Evolutionary conservation across 2,329 filamentous ascomycete genomes (phyloP).

Genomic region (Colletotrichum sansevieriae): DNA sequence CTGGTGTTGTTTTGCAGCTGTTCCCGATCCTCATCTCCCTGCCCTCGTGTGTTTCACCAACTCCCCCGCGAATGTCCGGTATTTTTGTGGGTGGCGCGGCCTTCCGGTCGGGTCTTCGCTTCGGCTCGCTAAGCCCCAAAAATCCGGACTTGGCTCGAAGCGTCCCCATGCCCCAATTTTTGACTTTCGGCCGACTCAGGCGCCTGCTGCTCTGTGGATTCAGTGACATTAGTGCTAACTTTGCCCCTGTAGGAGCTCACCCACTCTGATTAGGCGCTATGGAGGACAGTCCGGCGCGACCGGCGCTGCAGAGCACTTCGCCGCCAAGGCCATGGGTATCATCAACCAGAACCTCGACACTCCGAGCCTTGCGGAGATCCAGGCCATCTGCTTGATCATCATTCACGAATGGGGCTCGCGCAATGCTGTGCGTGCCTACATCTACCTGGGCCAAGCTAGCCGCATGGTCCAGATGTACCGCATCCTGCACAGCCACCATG

Average conservation of each 20-base stretch:
- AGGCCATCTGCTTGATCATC: slow-evolving; percentile 71
- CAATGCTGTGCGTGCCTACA: slow-evolving; percentile 73
- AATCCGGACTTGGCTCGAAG: slow-evolving; percentile 36
- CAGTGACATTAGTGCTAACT: slow-evolving; percentile 22
- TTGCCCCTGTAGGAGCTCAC: slow-evolving; percentile 61
- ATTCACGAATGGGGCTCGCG: slow-evolving; percentile 74
- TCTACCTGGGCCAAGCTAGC: slow-evolving; percentile 73
- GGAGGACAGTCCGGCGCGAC: slow-evolving; percentile 64
- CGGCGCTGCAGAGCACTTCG: slow-evolving; percentile 70
- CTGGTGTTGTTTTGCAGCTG: slow-evolving; percentile 19
- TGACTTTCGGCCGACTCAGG: slow-evolving; percentile 32
- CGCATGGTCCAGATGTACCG: slow-evolving; percentile 75
- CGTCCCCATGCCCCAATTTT: neutral
- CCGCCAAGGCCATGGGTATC: slow-evolving; percentile 67
- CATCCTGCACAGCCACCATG: slow-evolving; percentile 68
- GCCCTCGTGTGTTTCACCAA: slow-evolving; percentile 44
- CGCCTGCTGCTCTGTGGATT: neutral
- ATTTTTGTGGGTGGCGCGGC: slow-evolving; percentile 40
- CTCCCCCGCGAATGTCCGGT: slow-evolving; percentile 43
- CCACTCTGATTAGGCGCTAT: slow-evolving; percentile 69
- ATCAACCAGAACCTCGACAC: slow-evolving; percentile 71
- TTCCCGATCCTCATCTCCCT: slow-evolving; percentile 42
- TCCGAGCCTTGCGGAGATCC: slow-evolving; percentile 71
- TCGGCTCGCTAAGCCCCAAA: slow-evolving; percentile 32
- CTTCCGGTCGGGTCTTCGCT: slow-evolving; percentile 36